Base-by-base conservation (phyloP, 495 filamentous ascomycete species). In the Saxophila tyrrhenica region DNA sequence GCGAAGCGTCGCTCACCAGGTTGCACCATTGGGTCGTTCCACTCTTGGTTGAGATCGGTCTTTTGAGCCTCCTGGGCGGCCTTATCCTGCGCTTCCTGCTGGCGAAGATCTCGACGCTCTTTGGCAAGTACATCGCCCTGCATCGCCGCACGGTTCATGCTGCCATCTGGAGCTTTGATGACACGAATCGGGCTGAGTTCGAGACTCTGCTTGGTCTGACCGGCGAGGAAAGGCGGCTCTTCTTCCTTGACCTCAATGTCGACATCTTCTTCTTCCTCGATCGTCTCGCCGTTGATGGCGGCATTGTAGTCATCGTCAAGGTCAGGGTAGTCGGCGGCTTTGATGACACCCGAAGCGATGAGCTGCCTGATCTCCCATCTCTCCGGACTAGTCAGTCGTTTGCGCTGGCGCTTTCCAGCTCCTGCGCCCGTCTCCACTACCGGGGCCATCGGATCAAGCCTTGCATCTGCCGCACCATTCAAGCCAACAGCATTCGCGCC, bases 161-260 rank as follows among this genome's bases (percentile, higher is more conserved):
- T 95, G 15, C 92, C 92, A 66, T 98, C 92, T 3, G 92, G 92
- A 1, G 94, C 92, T 69, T 98, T 98, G 59, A 98, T 86, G 13
- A 98, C 89, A 62, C 92, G 75, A 56, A 98, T 97, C 1, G 92
- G 92, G 7, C 89, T 95, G 10, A 98, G 70, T 64, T 97, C 94
- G 10, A 97, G 75, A 19, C 86, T 91, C 67, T 94, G 90, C 63
- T 95, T 95, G 1, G 92, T 98, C 70, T 97, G 94, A 1, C 92
- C 92, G 9, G 88, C 87, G 42, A 98, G 69, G 75, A 98, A 98
- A 0, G 94, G 94, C 15, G 92, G 92, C 61, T 98, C 92, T 62
- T 97, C 94, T 56, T 96, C 94, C 62, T 81, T 77, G 44, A 98
- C 85, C 67, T 98, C 92, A 58, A 98, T 98, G 68, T 98, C 92